Conservation (phyloP, 495 filamentous ascomycete genomes). For the Evernia prunastri region DNA sequence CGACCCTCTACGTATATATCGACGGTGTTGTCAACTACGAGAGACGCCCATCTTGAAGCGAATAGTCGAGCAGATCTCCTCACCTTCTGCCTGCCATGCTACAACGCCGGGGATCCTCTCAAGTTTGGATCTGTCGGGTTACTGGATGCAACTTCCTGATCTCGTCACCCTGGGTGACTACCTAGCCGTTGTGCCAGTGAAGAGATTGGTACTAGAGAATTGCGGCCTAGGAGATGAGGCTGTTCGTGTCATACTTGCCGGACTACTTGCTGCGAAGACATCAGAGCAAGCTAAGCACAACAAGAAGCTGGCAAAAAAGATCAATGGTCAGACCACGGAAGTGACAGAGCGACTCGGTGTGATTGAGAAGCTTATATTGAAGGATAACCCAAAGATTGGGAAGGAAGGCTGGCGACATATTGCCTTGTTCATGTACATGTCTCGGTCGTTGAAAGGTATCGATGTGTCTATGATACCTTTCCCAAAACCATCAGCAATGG, state of each 20-base stretch:
- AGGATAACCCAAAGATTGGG: slow-evolving; percentile 78
- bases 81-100: slow-evolving; percentile 51
- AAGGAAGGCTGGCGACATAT: slow-evolving; percentile 88
- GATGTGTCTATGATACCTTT: slow-evolving; percentile 85
- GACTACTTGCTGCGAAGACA: slow-evolving; percentile 72
- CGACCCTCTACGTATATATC: slow-evolving; percentile 87
- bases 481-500: slow-evolving; percentile 43
- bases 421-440: slow-evolving; percentile 82
- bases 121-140: slow-evolving; percentile 75
- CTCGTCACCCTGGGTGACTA: slow-evolving; percentile 85
- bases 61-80: slow-evolving; percentile 79
- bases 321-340: slow-evolving; percentile 18
- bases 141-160: slow-evolving; percentile 75
- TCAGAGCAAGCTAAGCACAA: slow-evolving; percentile 47
- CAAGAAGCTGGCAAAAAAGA: slow-evolving; percentile 32
- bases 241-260: slow-evolving; percentile 77
- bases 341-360: slow-evolving; percentile 53
- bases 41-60: slow-evolving; percentile 86
- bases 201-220: slow-evolving; percentile 75
- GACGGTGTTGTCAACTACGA: slow-evolving; percentile 86
- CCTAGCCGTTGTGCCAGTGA: slow-evolving; percentile 85
- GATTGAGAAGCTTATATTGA: slow-evolving; percentile 82
- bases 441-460: slow-evolving; percentile 73
- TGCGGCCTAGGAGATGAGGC: slow-evolving; percentile 82
- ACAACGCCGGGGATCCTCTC: slow-evolving; percentile 65